Base-by-base conservation (phyloP, 1,139 yeast species). In the Hyphopichia buzzinii region DNA sequence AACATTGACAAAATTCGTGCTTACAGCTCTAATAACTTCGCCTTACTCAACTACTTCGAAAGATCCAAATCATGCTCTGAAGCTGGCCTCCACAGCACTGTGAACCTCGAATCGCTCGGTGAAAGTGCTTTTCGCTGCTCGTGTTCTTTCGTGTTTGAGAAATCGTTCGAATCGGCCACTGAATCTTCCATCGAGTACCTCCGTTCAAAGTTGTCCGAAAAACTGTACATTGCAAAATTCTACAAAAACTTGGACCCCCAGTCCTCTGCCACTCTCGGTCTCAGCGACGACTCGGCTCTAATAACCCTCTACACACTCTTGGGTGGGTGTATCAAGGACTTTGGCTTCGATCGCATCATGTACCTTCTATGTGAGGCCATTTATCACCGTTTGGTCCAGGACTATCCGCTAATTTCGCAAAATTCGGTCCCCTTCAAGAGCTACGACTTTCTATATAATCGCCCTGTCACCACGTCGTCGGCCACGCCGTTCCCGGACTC, bases 241-340 rank as follows among this genome's bases (percentile, higher is more conserved):
- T 64, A 77, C 41, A 70, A 75, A 34, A 71, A 70, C 21, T 55
- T 80, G 37, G 84, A 79, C 39, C 67, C 72, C 3, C 51, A 55
- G 19, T 58, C 71, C 2, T 52, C 67, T 3, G 70, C 52, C 24
- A 47, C 49, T 13, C 41, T 51, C 11, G 50, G 59, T 14, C 48
- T 71, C 16, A 63, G 58, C 36, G 78, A 78, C 37, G 74, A 72
- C 30, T 59, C 72, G 4, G 79, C 79, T 0, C 63, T 74, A 1
- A 66, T 70, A 26, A 64, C 81, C 26, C 63, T 86, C 32, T 73
- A 74, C 46, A 73, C 82, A 21, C 55, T 84, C 17, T 51, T 86
- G 19, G 95, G 95, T 2, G 79, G 82, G 12, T 76, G 89, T 43
- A 74, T 83, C 26, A 82, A 80, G 48, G 95, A 85, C 56, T 86